These are phyloP conservation scores for Corymbia maculata DNA, from an alignment of 345 rosid species.

Conservation along the genomic window DNA sequence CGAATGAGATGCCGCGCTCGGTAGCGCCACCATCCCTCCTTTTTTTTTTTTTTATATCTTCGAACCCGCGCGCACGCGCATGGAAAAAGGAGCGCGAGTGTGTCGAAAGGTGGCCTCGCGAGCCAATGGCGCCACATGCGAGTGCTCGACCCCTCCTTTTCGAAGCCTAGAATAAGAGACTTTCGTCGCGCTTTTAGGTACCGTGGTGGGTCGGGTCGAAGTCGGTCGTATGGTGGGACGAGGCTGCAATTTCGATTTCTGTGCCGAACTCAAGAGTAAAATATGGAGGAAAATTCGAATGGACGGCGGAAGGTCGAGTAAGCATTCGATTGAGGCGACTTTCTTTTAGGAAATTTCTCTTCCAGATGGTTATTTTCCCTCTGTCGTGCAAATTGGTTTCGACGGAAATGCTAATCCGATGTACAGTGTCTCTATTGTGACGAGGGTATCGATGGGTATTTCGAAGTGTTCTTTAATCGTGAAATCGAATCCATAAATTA, in stretches of 20 bases:
- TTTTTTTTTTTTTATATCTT: no score
- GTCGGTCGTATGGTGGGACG: background rate
- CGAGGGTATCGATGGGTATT: background rate
- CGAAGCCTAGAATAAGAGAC: background rate
- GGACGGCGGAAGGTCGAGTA: rapidly evolving
- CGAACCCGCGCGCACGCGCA: background rate
- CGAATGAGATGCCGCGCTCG: background rate
- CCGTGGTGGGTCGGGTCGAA: background rate
- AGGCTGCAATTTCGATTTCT: no score
- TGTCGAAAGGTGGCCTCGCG: background rate
- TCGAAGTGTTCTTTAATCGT: background rate
- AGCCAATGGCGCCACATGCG: background rate
- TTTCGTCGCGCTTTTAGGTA: background rate
- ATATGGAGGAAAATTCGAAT: no score
- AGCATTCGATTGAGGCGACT: no score
- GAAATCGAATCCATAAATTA: background rate
- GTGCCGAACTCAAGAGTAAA: no score
- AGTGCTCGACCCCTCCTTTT: background rate
- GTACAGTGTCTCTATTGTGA: no score
- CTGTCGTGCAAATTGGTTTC: no score
- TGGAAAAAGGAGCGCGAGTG: background rate
- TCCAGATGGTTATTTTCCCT: no score
- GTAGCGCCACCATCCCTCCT: background rate
- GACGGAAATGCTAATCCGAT: no score
- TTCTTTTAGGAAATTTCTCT: no score